Evolutionary conservation across 768 basidiomycete genomes (phyloP).

Genomic region (Lactifluus pinguis): DNA sequence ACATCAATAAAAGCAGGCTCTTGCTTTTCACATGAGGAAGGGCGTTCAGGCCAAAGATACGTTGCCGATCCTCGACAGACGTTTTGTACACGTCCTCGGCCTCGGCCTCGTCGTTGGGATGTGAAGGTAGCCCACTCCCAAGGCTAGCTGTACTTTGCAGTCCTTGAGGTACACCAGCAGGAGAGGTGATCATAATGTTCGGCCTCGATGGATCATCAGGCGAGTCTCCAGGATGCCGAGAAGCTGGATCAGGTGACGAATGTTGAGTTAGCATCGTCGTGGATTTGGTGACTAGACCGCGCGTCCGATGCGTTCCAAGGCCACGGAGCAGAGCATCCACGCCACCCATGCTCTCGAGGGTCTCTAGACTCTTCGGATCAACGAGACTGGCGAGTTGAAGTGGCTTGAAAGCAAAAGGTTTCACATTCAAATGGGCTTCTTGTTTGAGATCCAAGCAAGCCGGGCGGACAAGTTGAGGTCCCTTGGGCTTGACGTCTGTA

Average conservation of each 20-base stretch:
- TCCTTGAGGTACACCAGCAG: slow-evolving; percentile 25
- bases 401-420: slow-evolving; percentile 69
- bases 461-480: slow-evolving; percentile 20
- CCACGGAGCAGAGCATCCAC: slow-evolving; percentile 53
- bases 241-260: not conserved
- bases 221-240: not conserved
- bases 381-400: slow-evolving; percentile 73
- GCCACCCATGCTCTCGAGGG: slow-evolving; percentile 66
- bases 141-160: slow-evolving; percentile 12
- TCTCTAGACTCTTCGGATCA: slow-evolving; percentile 76
- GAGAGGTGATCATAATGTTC: slow-evolving; percentile 34
- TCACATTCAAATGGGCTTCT: slow-evolving; percentile 46
- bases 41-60: slow-evolving; percentile 45
- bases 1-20: slow-evolving; percentile 45
- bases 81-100: slow-evolving; percentile 25
- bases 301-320: slow-evolving; percentile 56
- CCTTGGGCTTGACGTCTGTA: slow-evolving; percentile 9
- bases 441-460: slow-evolving; percentile 26
- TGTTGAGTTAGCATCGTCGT: not conserved
- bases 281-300: slow-evolving; percentile 30
- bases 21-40: slow-evolving; percentile 41
- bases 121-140: not conserved
- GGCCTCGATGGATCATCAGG: slow-evolving; percentile 23
- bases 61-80: slow-evolving; percentile 33
- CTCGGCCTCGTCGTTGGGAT: not conserved